Evolutionary conservation across 108 stramenopile species (phyloP).

Genomic region (Cyclotella sp.): DNA sequence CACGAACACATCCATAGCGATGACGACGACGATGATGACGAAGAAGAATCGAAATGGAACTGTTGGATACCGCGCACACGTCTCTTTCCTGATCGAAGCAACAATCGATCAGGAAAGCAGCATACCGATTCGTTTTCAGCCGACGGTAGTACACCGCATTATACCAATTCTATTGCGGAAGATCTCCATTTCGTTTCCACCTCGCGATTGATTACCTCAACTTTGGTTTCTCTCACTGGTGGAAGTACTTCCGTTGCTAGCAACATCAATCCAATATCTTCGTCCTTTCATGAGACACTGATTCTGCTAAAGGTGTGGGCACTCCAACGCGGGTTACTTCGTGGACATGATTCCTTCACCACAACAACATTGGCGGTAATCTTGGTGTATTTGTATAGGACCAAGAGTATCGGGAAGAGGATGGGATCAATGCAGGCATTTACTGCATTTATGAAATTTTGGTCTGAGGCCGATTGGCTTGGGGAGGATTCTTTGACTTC

Average conservation of each 20-base stretch:
- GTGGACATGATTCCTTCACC: conserved; percentile 80
- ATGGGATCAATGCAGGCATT: conserved; percentile 82
- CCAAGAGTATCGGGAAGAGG: conserved; percentile 65
- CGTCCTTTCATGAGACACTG: conserved; percentile 60
- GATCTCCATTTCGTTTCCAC: conserved; percentile 58
- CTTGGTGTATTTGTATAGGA: conserved; percentile 72
- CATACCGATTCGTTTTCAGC: neutral
- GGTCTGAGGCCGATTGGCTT: conserved; percentile 76
- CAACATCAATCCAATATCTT: conserved; percentile 23
- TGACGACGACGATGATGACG: conserved; percentile 22
- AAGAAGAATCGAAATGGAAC: conserved; percentile 17
- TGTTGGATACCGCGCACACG: conserved; percentile 80
- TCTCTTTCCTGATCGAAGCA: conserved; percentile 83
- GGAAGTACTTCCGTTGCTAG: neutral
- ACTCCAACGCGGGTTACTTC: conserved; percentile 77
- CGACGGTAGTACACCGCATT: conserved; percentile 50
- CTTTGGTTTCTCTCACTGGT: conserved; percentile 20
- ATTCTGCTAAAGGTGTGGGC: conserved; percentile 85
- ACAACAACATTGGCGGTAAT: conserved; percentile 63
- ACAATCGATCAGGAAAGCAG: conserved; percentile 49
- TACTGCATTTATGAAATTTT: conserved; percentile 77
- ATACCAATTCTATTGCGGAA: conserved; percentile 72
- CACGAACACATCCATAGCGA: conserved; percentile 2
- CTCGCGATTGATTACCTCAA: conserved; percentile 46
- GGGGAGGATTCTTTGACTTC: conserved; percentile 48